These are phyloP conservation scores for Scortechinia acanthostroma DNA, from an alignment of 2,329 filamentous ascomycete genomes.

Conservation along the genomic window DNA sequence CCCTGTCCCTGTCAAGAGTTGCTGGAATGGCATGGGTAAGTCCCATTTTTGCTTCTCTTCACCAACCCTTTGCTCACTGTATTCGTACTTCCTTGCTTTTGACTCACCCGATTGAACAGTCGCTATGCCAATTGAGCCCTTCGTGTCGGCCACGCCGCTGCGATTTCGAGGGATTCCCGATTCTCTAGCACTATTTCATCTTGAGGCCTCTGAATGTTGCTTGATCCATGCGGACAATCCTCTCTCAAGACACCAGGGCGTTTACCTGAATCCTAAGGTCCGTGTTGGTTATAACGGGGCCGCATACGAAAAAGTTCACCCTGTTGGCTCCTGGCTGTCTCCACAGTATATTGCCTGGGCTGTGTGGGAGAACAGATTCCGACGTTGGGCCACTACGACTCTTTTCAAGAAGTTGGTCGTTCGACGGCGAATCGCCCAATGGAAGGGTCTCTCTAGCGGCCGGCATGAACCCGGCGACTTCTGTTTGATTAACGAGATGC, in stretches of 20 bases:
- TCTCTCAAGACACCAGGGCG: constrained; percentile 28
- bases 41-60: constrained; percentile 14
- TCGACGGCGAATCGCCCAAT: constrained; percentile 27
- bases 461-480: constrained; percentile 32
- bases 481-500: constrained; percentile 52
- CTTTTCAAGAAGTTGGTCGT: constrained; percentile 28
- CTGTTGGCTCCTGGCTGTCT: constrained; percentile 27
- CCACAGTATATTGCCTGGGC: constrained; percentile 32
- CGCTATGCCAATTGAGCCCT: constrained; percentile 30
- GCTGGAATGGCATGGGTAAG: constrained; percentile 59
- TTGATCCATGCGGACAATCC: constrained; percentile 51
- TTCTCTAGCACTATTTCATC: constrained; percentile 37
- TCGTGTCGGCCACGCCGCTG: constrained; percentile 34
- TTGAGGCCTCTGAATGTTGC: constrained; percentile 58
- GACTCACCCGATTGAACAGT: constrained; percentile 13
- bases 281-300: constrained; percentile 38
- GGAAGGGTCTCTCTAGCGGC: constrained; percentile 20
- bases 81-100: too few species aligned
- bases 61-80: background rate
- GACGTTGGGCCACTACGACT: constrained; percentile 16
- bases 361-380: constrained; percentile 23
- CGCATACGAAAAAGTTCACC: constrained; percentile 24
- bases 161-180: constrained; percentile 58
- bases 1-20: constrained; percentile 53
- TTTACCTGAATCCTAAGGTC: constrained; percentile 47